A percentile compares a stretch with the other conserved stretches of the same genome.
Evolutionary conservation across 2,329 filamentous ascomycete species (phyloP).

Genomic region (Aspergillus fructus): DNA sequence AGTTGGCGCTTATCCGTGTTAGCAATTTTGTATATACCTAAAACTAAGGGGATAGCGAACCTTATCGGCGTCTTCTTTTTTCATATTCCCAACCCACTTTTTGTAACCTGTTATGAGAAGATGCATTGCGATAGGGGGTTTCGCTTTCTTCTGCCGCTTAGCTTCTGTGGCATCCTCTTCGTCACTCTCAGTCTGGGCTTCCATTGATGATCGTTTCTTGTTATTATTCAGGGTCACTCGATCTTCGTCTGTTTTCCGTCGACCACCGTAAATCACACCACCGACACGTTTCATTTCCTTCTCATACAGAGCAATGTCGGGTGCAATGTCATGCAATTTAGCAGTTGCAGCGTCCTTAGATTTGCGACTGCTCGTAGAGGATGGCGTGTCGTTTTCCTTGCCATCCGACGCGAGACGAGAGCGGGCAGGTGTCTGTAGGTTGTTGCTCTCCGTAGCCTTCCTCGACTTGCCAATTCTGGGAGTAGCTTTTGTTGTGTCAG

Average conservation of each 20-base stretch:
- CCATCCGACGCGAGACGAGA: constrained; percentile 55
- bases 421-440: constrained; percentile 54
- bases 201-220: constrained; percentile 46
- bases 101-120: constrained; percentile 82
- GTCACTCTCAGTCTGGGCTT: constrained; percentile 49
- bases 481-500: constrained; percentile 23
- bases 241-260: constrained; percentile 46
- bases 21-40: background rate
- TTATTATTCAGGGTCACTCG: constrained; percentile 29
- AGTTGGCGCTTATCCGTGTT: constrained; percentile 65
- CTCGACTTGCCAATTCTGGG: constrained; percentile 30
- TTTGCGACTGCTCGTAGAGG: constrained; percentile 73
- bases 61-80: constrained; percentile 76
- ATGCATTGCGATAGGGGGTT: constrained; percentile 67
- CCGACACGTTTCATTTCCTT: constrained; percentile 85
- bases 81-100: constrained; percentile 72
- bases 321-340: constrained; percentile 71
- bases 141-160: constrained; percentile 63
- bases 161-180: constrained; percentile 58
- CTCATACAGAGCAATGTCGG: constrained; percentile 86
- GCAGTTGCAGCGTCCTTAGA: constrained; percentile 84
- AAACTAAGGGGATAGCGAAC: constrained; percentile 50
- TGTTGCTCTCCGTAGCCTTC: constrained; percentile 28
- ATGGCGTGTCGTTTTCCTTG: constrained; percentile 84
- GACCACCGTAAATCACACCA: constrained; percentile 61